Evolutionary conservation across 352 stramenopile species (phyloP).

Genomic region (Globisporangium nagaii): DNA sequence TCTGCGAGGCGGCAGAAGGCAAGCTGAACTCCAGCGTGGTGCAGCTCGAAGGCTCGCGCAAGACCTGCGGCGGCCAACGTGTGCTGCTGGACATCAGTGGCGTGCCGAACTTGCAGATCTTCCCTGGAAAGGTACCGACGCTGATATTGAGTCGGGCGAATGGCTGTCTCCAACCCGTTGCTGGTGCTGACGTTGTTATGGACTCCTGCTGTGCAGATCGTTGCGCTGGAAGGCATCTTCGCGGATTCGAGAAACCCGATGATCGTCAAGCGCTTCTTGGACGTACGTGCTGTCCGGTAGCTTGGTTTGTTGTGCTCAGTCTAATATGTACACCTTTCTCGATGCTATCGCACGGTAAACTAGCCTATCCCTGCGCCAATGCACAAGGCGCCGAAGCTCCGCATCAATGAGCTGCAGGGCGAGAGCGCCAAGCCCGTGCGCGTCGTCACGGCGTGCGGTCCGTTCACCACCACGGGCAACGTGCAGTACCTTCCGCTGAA

Average conservation of each 20-base stretch:
- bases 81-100: conserved; percentile 69
- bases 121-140: conserved; percentile 80
- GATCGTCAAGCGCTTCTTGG: conserved; percentile 71
- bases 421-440: conserved; percentile 41
- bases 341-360: too few species aligned
- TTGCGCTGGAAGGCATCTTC: conserved; percentile 74
- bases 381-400: conserved; percentile 32
- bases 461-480: conserved; percentile 94
- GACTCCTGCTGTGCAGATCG: conserved; percentile 43
- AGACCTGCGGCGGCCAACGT: conserved; percentile 76
- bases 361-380: conserved; percentile 61
- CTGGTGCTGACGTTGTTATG: background rate
- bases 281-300: conserved; percentile 27
- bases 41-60: conserved; percentile 76
- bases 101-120: conserved; percentile 71
- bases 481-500: conserved; percentile 93
- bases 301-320: too few species aligned
- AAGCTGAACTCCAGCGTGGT: conserved; percentile 82
- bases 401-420: conserved; percentile 44
- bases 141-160: background rate
- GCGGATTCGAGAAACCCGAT: conserved; percentile 65
- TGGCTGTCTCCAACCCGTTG: too few species aligned
- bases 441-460: conserved; percentile 89
- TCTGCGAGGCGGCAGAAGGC: conserved; percentile 77
- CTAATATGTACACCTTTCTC: too few species aligned